Evolutionary conservation across 768 basidiomycete species (phyloP), one percentile per base, ranked within the genome.

Genomic region (Podaxis rugospora): DNA sequence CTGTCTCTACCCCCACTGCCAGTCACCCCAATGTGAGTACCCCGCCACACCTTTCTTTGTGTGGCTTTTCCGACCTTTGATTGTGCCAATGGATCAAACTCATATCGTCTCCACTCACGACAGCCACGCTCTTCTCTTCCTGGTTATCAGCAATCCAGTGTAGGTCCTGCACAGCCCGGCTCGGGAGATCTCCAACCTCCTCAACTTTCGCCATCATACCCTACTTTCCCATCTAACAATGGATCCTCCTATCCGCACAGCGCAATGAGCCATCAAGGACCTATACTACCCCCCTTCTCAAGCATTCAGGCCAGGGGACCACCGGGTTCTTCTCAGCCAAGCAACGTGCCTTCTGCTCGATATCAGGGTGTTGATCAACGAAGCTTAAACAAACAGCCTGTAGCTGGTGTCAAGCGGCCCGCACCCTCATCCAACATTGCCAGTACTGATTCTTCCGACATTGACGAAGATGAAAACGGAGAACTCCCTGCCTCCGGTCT

Each of bases 401-500:
- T 51, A 9, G 37, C 80, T 42, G 77, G 78, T 28, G 74, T 82
- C 59, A 91, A 90, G 72, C 79, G 89, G 64, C 78, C 81, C 32
- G 82, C 83, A 36, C 82, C 84, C 11, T 80, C 84, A 13, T 90
- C 90, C 1, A 85, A 83, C 66, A 82, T 86, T 62, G 85, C 87
- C 7, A 92, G 89, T 64, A 86, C 89, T 10, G 86, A 93, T 71
- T 92, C 92, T 1, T 90, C 91, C 39, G 92, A 93, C 68, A 71
- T 84, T n/a, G 93, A 93, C 53, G 91, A 92, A 51, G 90, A 92
- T 49, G 90, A 90, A 46, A 83, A 83, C 60, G 88, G 89, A 16
- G 92, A 89, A 69, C 74, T 94, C 13, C 92, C 93, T 0, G 88
- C 89, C 39, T 83, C 82, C 42, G 91, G 93, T 51, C 82, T 94